phyloP scores from a whole-genome alignment of 2,329 filamentous ascomycete genomes.

The Aspergillus alliaceus region DNA sequence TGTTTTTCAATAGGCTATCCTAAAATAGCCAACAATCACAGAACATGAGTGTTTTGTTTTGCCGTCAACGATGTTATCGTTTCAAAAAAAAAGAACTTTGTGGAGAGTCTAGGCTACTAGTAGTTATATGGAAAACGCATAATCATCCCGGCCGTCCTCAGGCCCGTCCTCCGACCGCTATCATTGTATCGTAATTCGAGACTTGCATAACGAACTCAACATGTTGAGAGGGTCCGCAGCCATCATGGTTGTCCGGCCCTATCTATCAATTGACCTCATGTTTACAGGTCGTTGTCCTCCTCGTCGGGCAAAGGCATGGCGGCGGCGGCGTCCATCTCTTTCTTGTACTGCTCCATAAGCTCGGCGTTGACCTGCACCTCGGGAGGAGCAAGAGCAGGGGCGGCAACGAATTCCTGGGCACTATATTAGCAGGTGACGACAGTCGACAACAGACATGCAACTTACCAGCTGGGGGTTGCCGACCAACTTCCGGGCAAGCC shows the following conservation, averaged over 20 bases:
- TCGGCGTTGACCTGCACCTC: slow-evolving; percentile 85
- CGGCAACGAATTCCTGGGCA: slow-evolving; percentile 87
- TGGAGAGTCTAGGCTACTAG: slow-evolving; percentile 26
- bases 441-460: slow-evolving; percentile 26
- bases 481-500: slow-evolving; percentile 97
- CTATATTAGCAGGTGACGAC: slow-evolving; percentile 14
- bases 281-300: slow-evolving; percentile 69
- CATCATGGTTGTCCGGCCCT: slow-evolving; percentile 9
- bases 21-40: background rate
- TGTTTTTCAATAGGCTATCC: background rate
- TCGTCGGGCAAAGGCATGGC: slow-evolving; percentile 88
- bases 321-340: slow-evolving; percentile 84
- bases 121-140: slow-evolving; percentile 35
- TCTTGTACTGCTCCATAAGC: slow-evolving; percentile 76
- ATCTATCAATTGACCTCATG: slow-evolving; percentile 15
- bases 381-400: slow-evolving; percentile 88
- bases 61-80: slow-evolving; percentile 22
- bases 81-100: slow-evolving; percentile 21
- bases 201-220: slow-evolving; percentile 26
- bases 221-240: slow-evolving; percentile 8
- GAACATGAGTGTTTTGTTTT: background rate
- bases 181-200: slow-evolving; percentile 39
- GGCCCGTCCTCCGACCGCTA: slow-evolving; percentile 33
- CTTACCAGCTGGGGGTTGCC: slow-evolving; percentile 84
- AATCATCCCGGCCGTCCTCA: slow-evolving; percentile 35